A percentile compares a stretch with the other conserved stretches of the same genome.
phyloP scores from a whole-genome alignment of 179 eudicot species.

The Sideroxylon spinosum region DNA sequence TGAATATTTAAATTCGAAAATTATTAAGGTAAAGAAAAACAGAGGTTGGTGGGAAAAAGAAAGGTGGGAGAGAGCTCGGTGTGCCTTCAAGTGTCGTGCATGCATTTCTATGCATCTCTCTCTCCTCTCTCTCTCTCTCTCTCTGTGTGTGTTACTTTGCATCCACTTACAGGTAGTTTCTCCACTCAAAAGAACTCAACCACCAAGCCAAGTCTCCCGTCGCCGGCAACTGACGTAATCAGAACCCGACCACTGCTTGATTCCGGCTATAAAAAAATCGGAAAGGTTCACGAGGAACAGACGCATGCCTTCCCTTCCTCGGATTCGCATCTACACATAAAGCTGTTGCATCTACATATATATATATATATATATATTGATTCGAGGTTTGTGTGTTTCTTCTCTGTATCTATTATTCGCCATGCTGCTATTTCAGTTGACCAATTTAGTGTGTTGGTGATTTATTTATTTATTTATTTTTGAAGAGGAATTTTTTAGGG shows the following conservation, averaged over 20 bases:
- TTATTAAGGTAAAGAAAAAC: slow-evolving; percentile 1
- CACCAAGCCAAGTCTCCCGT: slow-evolving; percentile 2
- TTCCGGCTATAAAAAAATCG: not conserved
- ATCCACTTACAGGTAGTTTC: not conserved
- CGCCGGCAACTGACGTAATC: slow-evolving; percentile 9
- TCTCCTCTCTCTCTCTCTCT: slow-evolving; percentile 14
- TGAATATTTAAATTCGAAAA: not conserved
- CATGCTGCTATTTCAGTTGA: slow-evolving; percentile 10
- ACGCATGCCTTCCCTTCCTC: not conserved
- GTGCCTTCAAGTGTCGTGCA: slow-evolving; percentile 20
- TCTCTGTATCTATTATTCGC: not conserved
- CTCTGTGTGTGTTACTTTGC: not conserved
- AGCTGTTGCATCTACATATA: not conserved
- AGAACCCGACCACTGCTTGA: not conserved
- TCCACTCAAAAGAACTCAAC: not conserved
- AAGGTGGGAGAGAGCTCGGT: slow-evolving; percentile 11
- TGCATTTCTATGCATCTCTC: slow-evolving; percentile 18
- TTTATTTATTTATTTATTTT: not conserved
- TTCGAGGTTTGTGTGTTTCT: not conserved
- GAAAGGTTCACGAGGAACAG: not conserved
- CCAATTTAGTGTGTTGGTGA: not conserved
- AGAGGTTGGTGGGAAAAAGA: slow-evolving; percentile 14
- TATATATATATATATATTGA: not conserved
- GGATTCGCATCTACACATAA: not conserved
- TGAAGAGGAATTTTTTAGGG: slow-evolving; percentile 7